These are phyloP conservation scores for Botryotinia narcissicola DNA, from an alignment of 2,329 filamentous ascomycete species.

Conservation along the genomic window DNA sequence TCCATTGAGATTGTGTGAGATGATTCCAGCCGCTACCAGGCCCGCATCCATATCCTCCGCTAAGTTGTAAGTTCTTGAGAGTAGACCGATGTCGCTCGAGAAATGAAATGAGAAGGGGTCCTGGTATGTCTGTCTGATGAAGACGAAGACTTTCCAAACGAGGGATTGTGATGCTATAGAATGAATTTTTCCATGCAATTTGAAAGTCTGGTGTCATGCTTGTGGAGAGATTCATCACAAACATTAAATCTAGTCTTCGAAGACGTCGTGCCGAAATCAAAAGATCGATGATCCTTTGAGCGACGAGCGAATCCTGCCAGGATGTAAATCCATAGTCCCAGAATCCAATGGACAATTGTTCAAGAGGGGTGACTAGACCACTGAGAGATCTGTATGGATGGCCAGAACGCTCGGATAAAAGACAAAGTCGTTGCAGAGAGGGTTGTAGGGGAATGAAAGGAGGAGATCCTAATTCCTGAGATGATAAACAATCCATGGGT, in stretches of 20 bases:
- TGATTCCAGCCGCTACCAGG: conserved; percentile 14
- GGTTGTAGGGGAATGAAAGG: conserved; percentile 16
- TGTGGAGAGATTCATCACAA: conserved; percentile 17
- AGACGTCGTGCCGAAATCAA: not conserved
- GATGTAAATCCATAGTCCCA: conserved; percentile 19
- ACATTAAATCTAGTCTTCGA: conserved; percentile 17
- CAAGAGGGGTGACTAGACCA: not conserved
- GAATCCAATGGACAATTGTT: conserved; percentile 17
- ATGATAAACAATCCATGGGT: conserved; percentile 18
- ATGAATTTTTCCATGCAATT: not conserved
- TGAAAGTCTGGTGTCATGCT: conserved; percentile 17
- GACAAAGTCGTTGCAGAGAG: conserved; percentile 10
- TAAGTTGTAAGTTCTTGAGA: conserved; percentile 10
- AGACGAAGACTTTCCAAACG: conserved; percentile 14
- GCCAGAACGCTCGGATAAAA: not conserved
- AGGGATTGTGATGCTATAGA: conserved; percentile 15
- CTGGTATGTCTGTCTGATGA: conserved; percentile 17
- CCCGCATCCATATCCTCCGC: conserved; percentile 11
- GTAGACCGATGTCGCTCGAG: conserved; percentile 4
- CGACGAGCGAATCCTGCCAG: conserved; percentile 13
- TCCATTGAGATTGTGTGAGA: conserved; percentile 13
- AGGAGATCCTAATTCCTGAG: not conserved
- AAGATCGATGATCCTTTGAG: conserved; percentile 3
- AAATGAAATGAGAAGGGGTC: conserved; percentile 4
- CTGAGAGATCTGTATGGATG: conserved; percentile 15